Base-by-base conservation (phyloP, 2,329 filamentous ascomycete species). In the Phialocephala subalpina region DNA sequence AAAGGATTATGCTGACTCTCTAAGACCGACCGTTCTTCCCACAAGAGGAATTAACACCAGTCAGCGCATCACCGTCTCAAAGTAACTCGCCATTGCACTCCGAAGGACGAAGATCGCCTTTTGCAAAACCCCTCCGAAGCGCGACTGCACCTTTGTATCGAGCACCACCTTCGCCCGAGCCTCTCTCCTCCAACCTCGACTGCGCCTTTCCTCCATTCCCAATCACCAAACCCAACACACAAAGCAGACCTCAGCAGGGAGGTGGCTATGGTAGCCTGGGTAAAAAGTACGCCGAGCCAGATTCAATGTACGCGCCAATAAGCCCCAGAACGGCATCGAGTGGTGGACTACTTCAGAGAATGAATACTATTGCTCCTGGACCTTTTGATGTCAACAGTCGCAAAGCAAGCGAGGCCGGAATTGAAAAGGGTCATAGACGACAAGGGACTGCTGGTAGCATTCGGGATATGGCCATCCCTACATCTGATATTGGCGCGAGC, bases 351-450 rank as follows among this genome's bases (percentile, higher is more conserved):
- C 73, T 91, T 71, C 83, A 86, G 68, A 85, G 87, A 60, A 87
- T 92, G 83, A 86, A 92, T 70, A 84, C 81, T 9, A 90, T 92
- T 73, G 83, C 87, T 1, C 87, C 90, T 1, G 90, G 88, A 0
- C 90, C 90, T 0, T 92, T 92, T 72, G 87, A 88, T 69, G 76
- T 83, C 36, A 78, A 74, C 68, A 78, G 79, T 70, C 79, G 62
- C 73, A 69, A 63, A 64, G 68, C 56, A 68, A 72, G 20, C 38
- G 61, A 40, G 65, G 70, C 69, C 69, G 38, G 64, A 70, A 29
- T 71, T 70, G n/a, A 20, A 3, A 63, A 73, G 36, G 67, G 75
- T 16, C 80, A 80, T 49, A 61, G 67, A 29, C 69, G 72, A 62
- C 68, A 71, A 55, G 63, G 59, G 36, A 74, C 66, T 6, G 58